These are phyloP conservation scores for Corrigiola litoralis DNA, from an alignment of 179 eudicot species.

Conservation along the genomic window DNA sequence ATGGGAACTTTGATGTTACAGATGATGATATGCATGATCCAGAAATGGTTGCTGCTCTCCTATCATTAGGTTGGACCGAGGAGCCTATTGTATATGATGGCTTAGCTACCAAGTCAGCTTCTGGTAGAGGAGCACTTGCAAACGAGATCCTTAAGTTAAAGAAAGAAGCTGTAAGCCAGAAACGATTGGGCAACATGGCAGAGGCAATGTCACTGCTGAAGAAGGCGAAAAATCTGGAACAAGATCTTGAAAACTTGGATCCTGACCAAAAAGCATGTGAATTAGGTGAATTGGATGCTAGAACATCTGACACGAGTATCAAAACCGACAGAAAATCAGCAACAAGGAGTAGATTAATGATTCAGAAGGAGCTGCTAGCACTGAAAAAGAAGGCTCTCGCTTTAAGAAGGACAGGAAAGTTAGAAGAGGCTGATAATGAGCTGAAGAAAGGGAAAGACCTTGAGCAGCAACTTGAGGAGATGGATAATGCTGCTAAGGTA, in stretches of 20 bases:
- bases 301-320: slow-evolving; percentile 11
- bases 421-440: slow-evolving; percentile 86
- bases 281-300: slow-evolving; percentile 7
- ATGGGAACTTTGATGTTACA: slow-evolving; percentile 64
- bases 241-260: slow-evolving; percentile 40
- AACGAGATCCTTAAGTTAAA: slow-evolving; percentile 57
- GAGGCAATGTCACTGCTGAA: slow-evolving; percentile 65
- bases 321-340: slow-evolving; percentile 30
- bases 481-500: slow-evolving; percentile 43
- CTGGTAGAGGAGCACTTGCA: slow-evolving; percentile 32
- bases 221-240: slow-evolving; percentile 77
- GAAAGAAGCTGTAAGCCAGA: slow-evolving; percentile 58
- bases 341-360: slow-evolving; percentile 51
- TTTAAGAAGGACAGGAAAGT: slow-evolving; percentile 77
- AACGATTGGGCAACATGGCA: slow-evolving; percentile 56
- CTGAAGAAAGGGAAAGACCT: slow-evolving; percentile 73
- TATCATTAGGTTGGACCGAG: slow-evolving; percentile 84
- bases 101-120: slow-evolving; percentile 10
- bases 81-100: slow-evolving; percentile 33
- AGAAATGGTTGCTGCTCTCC: slow-evolving; percentile 68
- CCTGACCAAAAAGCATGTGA: slow-evolving; percentile 16
- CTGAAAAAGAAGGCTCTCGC: slow-evolving; percentile 85
- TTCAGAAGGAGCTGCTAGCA: slow-evolving; percentile 84
- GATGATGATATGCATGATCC: slow-evolving; percentile 88
- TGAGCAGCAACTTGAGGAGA: slow-evolving; percentile 86